Conservation (phyloP, 2,329 filamentous ascomycete species). For the Aciculosporium take region DNA sequence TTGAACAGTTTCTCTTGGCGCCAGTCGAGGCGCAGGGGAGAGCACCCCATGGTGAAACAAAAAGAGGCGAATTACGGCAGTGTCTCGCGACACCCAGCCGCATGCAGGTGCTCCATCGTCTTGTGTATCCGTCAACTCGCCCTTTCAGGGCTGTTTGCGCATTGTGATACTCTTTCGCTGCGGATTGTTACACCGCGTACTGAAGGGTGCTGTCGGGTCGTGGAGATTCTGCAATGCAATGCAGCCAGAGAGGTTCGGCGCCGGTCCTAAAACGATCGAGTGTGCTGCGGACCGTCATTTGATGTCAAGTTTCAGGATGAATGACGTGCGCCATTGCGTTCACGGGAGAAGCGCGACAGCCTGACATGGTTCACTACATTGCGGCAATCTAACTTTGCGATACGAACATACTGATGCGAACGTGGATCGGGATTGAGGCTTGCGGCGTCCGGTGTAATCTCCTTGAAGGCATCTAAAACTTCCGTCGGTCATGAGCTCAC, state of each 20-base stretch:
- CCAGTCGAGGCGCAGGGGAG: not conserved
- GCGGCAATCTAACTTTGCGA: not conserved
- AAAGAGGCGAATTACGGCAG: not conserved
- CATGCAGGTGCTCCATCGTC: not conserved
- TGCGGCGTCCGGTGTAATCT: no score
- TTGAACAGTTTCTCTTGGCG: not conserved
- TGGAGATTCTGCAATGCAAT: not conserved
- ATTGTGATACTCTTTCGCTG: not conserved
- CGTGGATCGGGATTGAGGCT: no score
- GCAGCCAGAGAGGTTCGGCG: not conserved
- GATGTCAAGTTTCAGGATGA: not conserved
- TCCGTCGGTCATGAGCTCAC: not conserved
- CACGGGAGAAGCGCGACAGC: not conserved
- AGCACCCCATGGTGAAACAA: not conserved
- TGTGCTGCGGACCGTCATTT: not conserved
- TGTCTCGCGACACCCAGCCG: not conserved
- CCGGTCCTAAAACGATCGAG: not conserved
- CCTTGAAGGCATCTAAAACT: not conserved
- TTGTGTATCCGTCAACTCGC: not conserved
- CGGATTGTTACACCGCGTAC: conserved; percentile 1
- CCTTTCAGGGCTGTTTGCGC: not conserved
- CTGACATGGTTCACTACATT: not conserved
- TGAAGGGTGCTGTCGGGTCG: not conserved
- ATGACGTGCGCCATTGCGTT: not conserved
- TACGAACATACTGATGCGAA: no score